Base-by-base conservation (phyloP, 2,329 filamentous ascomycete species). In the Scolecobasidium constrictum region DNA sequence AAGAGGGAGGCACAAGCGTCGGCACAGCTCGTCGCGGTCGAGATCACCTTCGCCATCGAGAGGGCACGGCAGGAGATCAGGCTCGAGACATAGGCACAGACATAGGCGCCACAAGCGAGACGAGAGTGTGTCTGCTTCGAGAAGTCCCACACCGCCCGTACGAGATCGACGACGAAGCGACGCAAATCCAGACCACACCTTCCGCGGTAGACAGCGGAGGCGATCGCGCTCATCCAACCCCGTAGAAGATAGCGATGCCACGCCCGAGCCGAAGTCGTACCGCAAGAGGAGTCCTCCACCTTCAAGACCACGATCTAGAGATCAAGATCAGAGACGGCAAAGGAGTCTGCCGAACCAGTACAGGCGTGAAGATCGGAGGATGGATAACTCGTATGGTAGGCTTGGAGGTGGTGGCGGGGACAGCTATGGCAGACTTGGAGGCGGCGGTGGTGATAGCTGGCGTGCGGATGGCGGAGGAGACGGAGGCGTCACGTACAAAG, bases 311-410 rank as follows among this genome's bases (percentile, higher is more conserved):
- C 54, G 60, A 45, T 41, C 50, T 43, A 43, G 36, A 3, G 43
- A 42, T 20, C 22, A 20, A 31, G 42, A 22, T 4, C 48, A 57
- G n/a, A 53, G 65, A 44, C 49, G 60, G 45, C 56, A 60, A 48
- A 56, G 64, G 42, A 67, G 57, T 41, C 55, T 59, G 37, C 55
- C 56, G 26, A 60, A 61, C 38, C 31, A 57, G 37, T 56, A 59
- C 45, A 48, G 44, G 34, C 33, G 41, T 28, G 43, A 45, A 12
- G 43, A 45, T 22, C 26, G 21, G 21, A 26, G 43, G 21, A 38
- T 23, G 4, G 35, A 39, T 18, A 20, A 28, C 4, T 21, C 20
- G n/a, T 21, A 31, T 18, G 21, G 21, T 40, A 44, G 36, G 17
- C 26, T 31, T 15, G 42, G 18, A 15, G 42, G 20, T 3, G 41